A percentile compares a stretch with the other conserved stretches of the same genome.
Conservation (phyloP, 768 basidiomycete genomes). For the Gymnopilus dilepis region DNA sequence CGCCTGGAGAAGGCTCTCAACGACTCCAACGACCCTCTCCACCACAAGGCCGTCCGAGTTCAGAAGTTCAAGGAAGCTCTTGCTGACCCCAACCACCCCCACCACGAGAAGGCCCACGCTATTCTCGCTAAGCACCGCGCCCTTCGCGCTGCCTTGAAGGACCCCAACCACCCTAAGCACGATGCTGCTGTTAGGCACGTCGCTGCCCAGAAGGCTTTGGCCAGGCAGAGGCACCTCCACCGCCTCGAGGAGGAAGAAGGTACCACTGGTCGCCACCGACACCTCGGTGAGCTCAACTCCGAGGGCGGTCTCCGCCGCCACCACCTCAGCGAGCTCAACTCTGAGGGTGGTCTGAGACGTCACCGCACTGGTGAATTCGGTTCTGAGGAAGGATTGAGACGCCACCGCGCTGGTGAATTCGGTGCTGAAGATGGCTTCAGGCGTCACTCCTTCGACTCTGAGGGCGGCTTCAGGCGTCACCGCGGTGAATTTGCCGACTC, state of each 20-base stretch:
- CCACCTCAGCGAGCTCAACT: neutral
- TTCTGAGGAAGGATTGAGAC: neutral
- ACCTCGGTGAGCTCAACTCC: neutral
- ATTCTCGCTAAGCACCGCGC: neutral
- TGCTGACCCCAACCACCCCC: constrained; percentile 17
- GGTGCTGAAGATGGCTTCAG: neutral
- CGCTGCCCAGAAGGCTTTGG: constrained; percentile 1
- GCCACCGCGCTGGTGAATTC: neutral
- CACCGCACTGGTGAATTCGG: neutral
- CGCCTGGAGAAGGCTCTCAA: constrained; percentile 15
- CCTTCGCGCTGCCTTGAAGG: constrained; percentile 1
- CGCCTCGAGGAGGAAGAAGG: neutral
- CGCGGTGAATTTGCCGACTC: constrained; percentile 1
- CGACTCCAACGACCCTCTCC: constrained; percentile 11
- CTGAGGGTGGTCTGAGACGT: neutral
- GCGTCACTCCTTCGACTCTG: neutral
- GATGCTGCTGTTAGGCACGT: constrained; percentile 6
- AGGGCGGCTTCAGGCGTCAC: constrained; percentile 2
- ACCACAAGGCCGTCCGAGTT: neutral
- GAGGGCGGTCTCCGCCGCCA: neutral
- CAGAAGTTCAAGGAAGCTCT: constrained; percentile 12
- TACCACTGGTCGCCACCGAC: constrained; percentile 1
- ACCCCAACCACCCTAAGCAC: constrained; percentile 16
- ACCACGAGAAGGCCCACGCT: constrained; percentile 10
- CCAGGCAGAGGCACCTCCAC: neutral